A percentile compares a stretch with the other conserved stretches of the same genome.
phyloP scores from a whole-genome alignment of 2,329 filamentous ascomycete species.

The Westerdykella sp. region DNA sequence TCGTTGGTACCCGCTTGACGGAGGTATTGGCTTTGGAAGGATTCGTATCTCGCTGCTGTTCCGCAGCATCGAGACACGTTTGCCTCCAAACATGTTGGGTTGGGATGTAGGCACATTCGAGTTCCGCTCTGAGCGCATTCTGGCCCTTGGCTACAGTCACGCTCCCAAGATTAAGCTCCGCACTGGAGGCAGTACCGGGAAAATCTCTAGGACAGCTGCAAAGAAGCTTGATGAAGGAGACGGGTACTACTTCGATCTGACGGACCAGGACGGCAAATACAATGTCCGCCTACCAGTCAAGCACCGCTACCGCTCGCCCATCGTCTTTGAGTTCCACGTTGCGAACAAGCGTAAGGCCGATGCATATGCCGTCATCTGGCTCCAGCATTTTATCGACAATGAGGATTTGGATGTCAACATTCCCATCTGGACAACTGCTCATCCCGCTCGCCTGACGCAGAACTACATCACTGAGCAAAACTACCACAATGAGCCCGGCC shows the following conservation, averaged over 20 bases:
- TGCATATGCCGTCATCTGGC: conserved; percentile 76
- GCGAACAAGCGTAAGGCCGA: conserved; percentile 63
- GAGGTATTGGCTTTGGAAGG: conserved; percentile 83
- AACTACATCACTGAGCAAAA: conserved; percentile 87
- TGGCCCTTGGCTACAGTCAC: conserved; percentile 56
- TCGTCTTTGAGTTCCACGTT: conserved; percentile 80
- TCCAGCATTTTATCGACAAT: conserved; percentile 76
- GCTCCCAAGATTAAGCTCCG: conserved; percentile 65
- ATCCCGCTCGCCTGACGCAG: conserved; percentile 69
- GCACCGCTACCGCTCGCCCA: conserved; percentile 79
- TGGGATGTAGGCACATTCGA: conserved; percentile 97
- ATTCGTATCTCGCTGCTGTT: conserved; percentile 85
- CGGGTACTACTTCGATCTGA: conserved; percentile 55
- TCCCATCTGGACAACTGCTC: conserved; percentile 83
- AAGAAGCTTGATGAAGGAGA: conserved; percentile 53
- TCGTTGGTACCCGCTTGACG: conserved; percentile 93
- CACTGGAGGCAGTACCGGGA: conserved; percentile 76
- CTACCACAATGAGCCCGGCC: conserved; percentile 59
- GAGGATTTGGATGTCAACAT: conserved; percentile 72
- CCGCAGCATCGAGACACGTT: conserved; percentile 76
- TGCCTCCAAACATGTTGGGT: conserved; percentile 79
- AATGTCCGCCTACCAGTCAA: conserved; percentile 77
- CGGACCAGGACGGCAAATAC: conserved; percentile 45
- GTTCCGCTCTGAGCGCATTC: conserved; percentile 67
- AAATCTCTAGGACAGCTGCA: conserved; percentile 59